Evolutionary conservation across 2,329 filamentous ascomycete species (phyloP), one percentile per base, ranked within the genome.

Genomic region (Epichloe glyceriae): DNA sequence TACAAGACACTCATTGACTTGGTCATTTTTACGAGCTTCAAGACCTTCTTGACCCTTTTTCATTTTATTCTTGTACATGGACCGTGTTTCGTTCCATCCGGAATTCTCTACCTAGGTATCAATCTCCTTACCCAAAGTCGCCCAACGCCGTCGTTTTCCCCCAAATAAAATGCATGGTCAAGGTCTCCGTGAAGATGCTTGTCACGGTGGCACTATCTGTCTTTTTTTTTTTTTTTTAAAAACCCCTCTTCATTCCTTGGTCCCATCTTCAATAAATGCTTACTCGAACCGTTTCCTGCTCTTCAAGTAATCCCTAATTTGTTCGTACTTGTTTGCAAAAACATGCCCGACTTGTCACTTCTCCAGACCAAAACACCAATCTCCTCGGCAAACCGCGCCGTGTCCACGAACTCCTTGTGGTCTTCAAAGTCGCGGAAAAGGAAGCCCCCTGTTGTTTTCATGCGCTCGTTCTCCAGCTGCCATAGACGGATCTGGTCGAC

Each of bases 401-500:
- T 78, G 43, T 79, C 82, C 47, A 78, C 73, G 62, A 88, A 93
- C 63, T 90, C 86, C 51, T 76, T 76, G 48, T 75, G 70, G 34
- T 75, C 82, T 42, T 82, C 80, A 62, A 97, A 95, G 55, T 97
- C 91, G 61, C 85, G 85, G 73, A 98, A 95, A 30, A 97, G 66
- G 64, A 88, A 97, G 0, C 93, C 93, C 1, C 77, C 72, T 5
- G 82, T 88, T 1, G 86, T 82, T 65, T 86, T 86, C 79, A 98
- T 94, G 47, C 93, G 80, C 71, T 98, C 93, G 56, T 91, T 89
- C 68, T 98, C 93, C 49, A 97, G 82, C 71, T 98, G 91, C 93
- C 93, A 98, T 19, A 98, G 79, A 2, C 90, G 79, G 61, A 98
- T 96, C 72, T 98, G 93, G 67, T 98, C 93, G 55, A 96, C 88